Evolutionary conservation across 2,329 filamentous ascomycete species (phyloP).

Genomic region (Huntiella decipiens): DNA sequence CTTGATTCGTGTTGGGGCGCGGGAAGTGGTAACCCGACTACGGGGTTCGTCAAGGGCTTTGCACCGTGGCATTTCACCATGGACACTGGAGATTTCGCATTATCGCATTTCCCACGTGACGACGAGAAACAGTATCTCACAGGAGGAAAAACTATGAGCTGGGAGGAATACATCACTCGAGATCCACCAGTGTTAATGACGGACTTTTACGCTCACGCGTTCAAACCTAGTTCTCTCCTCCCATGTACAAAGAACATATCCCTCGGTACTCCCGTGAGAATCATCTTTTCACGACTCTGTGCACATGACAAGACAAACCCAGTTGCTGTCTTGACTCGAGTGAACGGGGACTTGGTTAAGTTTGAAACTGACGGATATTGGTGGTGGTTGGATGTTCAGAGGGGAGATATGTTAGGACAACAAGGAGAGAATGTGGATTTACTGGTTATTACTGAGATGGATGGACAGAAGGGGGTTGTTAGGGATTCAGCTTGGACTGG

Average conservation of each 20-base stretch:
- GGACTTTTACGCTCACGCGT: no score
- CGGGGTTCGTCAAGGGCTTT: constrained; percentile 32
- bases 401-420: constrained; percentile 39
- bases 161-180: constrained; percentile 67
- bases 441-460: constrained; percentile 35
- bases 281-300: constrained; percentile 64
- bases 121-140: constrained; percentile 50
- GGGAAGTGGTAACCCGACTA: constrained; percentile 42
- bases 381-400: constrained; percentile 63
- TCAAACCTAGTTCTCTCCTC: no score
- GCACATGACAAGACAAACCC: constrained; percentile 30
- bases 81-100: constrained; percentile 62
- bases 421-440: constrained; percentile 51
- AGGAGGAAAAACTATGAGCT: constrained; percentile 48
- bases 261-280: constrained; percentile 25
- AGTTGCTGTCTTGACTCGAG: neutral
- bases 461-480: constrained; percentile 18
- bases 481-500: no score
- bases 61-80: constrained; percentile 40
- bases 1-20: constrained; percentile 89
- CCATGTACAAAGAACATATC: no score
- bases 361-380: constrained; percentile 61
- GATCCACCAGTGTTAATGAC: constrained; percentile 19
- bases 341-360: constrained; percentile 26
- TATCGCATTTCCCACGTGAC: constrained; percentile 60